phyloP scores from a whole-genome alignment of 1,139 yeast species.

The Suhomyces coccinellae region DNA sequence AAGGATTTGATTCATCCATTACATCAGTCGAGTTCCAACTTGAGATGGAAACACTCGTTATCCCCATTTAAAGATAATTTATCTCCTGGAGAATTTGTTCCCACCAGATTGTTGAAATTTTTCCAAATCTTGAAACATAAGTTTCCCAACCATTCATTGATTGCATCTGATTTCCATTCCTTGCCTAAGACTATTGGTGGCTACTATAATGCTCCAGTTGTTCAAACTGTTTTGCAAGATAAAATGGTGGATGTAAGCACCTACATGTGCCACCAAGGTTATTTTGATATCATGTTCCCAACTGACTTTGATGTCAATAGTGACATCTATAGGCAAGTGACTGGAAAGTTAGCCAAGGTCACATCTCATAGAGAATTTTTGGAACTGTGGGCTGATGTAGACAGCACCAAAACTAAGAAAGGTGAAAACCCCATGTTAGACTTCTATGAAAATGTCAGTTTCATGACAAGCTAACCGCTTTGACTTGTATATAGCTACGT shows the following conservation, averaged over 20 bases:
- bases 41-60: conserved; percentile 32
- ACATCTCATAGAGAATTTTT: conserved; percentile 66
- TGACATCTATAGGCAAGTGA: conserved; percentile 62
- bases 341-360: conserved; percentile 59
- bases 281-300: conserved; percentile 84
- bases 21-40: conserved; percentile 35
- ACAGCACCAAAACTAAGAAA: conserved; percentile 64
- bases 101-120: conserved; percentile 70
- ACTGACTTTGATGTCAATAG: conserved; percentile 70
- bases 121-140: conserved; percentile 61
- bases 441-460: conserved; percentile 75
- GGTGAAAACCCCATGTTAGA: conserved; percentile 92
- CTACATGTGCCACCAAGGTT: conserved; percentile 82
- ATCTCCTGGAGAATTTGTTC: conserved; percentile 77
- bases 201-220: conserved; percentile 73
- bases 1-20: conserved; percentile 44
- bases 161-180: conserved; percentile 72
- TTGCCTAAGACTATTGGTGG: conserved; percentile 65
- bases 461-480: conserved; percentile 48
- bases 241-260: conserved; percentile 70
- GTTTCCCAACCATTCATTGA: conserved; percentile 74
- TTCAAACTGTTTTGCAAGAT: conserved; percentile 72
- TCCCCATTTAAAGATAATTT: conserved; percentile 67
- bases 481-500: conserved; percentile 3
- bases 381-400: conserved; percentile 69